Conservation (phyloP, 2,329 filamentous ascomycete genomes). For the Microcyclospora tardicrescens region DNA sequence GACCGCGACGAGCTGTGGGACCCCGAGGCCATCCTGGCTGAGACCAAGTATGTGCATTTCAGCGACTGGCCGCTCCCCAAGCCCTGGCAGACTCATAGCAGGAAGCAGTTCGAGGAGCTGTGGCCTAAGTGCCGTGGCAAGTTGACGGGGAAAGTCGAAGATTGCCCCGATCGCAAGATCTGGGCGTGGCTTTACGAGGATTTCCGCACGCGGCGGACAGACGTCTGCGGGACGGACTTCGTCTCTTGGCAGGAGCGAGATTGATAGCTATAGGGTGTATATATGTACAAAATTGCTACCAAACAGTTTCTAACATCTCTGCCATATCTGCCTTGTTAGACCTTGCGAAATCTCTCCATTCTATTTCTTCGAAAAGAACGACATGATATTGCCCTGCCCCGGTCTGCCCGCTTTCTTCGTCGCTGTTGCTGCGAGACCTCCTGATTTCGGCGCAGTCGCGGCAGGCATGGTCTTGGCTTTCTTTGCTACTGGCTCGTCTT, state of each 20-base stretch:
- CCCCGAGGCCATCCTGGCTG: slow-evolving; percentile 40
- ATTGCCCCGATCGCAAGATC: slow-evolving; percentile 26
- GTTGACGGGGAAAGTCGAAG: slow-evolving; percentile 5
- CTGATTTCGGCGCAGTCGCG: slow-evolving; percentile 19
- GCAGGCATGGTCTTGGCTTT: slow-evolving; percentile 45
- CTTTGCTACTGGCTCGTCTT: slow-evolving; percentile 58
- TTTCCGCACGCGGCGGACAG: slow-evolving; percentile 29
- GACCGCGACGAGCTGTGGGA: slow-evolving; percentile 44
- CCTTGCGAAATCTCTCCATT: no score
- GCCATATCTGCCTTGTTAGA: no score
- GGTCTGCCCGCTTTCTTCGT: slow-evolving; percentile 31
- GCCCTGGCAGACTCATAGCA: slow-evolving; percentile 42
- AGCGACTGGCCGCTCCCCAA: slow-evolving; percentile 60
- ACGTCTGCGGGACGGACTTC: slow-evolving; percentile 22
- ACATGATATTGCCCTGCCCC: slow-evolving; percentile 75
- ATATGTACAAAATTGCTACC: no score
- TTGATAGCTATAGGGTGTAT: no score
- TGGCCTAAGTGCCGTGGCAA: slow-evolving; percentile 31
- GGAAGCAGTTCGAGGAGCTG: slow-evolving; percentile 28
- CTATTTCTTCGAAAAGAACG: slow-evolving; percentile 76
- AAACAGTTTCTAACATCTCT: no score
- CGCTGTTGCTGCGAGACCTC: slow-evolving; percentile 31
- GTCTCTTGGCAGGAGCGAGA: slow-evolving; percentile 2
- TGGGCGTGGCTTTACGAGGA: slow-evolving; percentile 35
- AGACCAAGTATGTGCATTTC: slow-evolving; percentile 57